phyloP scores from a whole-genome alignment of 345 rosid species.

The Citrus unshiu region DNA sequence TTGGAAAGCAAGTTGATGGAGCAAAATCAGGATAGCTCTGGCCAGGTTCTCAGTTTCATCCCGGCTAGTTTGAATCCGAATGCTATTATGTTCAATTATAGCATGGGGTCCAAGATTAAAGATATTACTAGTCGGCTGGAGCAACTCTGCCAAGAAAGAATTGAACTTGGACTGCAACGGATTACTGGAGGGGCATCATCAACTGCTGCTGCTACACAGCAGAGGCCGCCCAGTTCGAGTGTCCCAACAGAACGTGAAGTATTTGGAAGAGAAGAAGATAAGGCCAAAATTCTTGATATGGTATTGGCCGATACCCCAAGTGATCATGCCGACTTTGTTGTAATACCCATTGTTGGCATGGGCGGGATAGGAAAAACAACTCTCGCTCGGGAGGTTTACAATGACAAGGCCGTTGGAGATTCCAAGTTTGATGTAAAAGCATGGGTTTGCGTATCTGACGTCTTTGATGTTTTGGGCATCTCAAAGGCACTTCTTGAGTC shows the following conservation, averaged over 20 bases:
- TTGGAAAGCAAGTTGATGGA: not conserved
- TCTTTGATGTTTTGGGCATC: not conserved
- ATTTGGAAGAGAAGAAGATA: constrained; percentile 1
- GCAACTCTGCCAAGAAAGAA: not conserved
- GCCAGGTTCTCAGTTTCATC: not conserved
- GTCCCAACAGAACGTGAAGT: not conserved
- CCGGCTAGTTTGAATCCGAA: not conserved
- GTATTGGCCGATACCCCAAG: not conserved
- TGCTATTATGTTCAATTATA: not conserved
- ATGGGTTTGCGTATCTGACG: not conserved
- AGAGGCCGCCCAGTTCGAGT: not conserved
- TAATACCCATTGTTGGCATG: constrained; percentile 1
- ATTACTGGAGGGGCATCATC: not conserved
- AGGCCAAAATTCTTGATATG: not conserved
- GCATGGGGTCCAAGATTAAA: not conserved
- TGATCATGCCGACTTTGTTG: not conserved
- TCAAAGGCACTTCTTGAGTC: too few relatives aligned
- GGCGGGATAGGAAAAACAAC: constrained; percentile 5
- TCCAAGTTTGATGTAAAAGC: not conserved
- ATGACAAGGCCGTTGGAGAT: not conserved
- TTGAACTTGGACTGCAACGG: not conserved
- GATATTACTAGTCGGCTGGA: not conserved
- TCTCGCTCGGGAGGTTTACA: not conserved
- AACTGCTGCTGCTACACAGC: not conserved
- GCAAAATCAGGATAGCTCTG: not conserved